A percentile compares a stretch with the other conserved stretches of the same genome.
phyloP scores from a whole-genome alignment of 1,139 yeast species.

The Kodamaea anthophila region DNA sequence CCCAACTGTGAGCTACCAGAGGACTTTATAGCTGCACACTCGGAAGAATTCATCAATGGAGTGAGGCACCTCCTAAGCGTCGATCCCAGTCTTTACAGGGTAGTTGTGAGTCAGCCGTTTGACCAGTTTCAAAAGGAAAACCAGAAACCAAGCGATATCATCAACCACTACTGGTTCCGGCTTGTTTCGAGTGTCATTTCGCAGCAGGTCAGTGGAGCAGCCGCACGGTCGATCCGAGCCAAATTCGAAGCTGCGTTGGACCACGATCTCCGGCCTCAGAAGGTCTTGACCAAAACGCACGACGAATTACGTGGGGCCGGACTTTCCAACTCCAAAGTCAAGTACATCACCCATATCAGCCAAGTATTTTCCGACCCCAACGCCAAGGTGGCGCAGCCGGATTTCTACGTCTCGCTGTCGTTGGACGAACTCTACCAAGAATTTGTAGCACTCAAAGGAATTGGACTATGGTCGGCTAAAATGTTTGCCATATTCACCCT shows the following conservation, averaged over 20 bases:
- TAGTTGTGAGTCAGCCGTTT: conserved; percentile 27
- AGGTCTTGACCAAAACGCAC: conserved; percentile 31
- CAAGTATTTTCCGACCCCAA: conserved; percentile 43
- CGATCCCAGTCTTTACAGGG: conserved; percentile 40
- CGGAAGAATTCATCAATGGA: conserved; percentile 39
- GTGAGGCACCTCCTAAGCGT: conserved; percentile 30
- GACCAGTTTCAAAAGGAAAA: conserved; percentile 16
- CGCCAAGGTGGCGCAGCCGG: conserved; percentile 29
- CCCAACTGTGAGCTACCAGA: conserved; percentile 30
- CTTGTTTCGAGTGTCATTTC: conserved; percentile 48
- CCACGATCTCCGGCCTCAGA: conserved; percentile 48
- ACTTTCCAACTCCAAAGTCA: conserved; percentile 61
- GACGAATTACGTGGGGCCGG: conserved; percentile 61
- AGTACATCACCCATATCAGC: conserved; percentile 58
- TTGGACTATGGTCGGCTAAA: conserved; percentile 88
- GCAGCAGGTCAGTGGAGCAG: conserved; percentile 83
- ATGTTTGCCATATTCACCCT: conserved; percentile 78
- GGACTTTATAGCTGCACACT: conserved; percentile 36
- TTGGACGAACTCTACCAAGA: conserved; percentile 50
- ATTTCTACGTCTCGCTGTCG: conserved; percentile 18
- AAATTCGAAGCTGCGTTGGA: conserved; percentile 38
- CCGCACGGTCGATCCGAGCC: conserved; percentile 60
- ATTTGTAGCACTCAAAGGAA: conserved; percentile 62
- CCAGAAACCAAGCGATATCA: conserved; percentile 9
- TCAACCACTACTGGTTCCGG: conserved; percentile 31